Evolutionary conservation across 768 basidiomycete genomes (phyloP), one percentile per base, ranked within the genome.

Genomic region (Pleurotus sapidus): DNA sequence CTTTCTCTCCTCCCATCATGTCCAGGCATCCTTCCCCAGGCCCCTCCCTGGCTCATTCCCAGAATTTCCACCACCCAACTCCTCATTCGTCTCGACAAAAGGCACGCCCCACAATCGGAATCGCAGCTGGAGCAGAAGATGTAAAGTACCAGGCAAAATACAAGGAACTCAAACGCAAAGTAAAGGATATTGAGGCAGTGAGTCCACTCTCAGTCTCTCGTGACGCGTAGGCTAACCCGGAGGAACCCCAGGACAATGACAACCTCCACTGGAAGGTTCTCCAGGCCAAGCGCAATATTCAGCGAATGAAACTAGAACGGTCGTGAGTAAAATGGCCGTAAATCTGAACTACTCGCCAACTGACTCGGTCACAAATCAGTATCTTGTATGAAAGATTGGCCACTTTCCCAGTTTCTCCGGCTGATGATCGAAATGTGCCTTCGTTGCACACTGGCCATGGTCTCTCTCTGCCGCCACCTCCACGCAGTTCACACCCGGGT

Each of bases 91-190:
- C 64, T 56, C 70, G 76, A 69, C 68, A 78, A 75, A 78, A 85
- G 76, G 74, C 74, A 69, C 64, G 75, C 20, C 76, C 78, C 48
- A 61, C 81, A 17, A 74, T 83, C 18, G 88, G 87, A 60, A 88
- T 90, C 60, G 82, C 88, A 39, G 88, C 88, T 24, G 87, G 88
- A 64, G 89, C 87, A 17, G 91, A 93, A 68, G 91, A 93, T 71
- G 83, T 83, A 67, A 93, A 91, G 72, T 94, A 93, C 69, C 88
- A 90, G 59, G 81, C 84, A 66, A 93, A 93, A 73, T 94, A 93
- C 76, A 91, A 86, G 70, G 91, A 94, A 58, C 77, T 94, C 61
- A 93, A 91, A 71, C 82, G 86, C 72, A 93, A 92, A 74, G 91
- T 93, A 57, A 88, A 86, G 68, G 91, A 93, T 72, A 89, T 93